Conservation (phyloP, 1,139 yeast species). For the Taphrina wiesneri region DNA sequence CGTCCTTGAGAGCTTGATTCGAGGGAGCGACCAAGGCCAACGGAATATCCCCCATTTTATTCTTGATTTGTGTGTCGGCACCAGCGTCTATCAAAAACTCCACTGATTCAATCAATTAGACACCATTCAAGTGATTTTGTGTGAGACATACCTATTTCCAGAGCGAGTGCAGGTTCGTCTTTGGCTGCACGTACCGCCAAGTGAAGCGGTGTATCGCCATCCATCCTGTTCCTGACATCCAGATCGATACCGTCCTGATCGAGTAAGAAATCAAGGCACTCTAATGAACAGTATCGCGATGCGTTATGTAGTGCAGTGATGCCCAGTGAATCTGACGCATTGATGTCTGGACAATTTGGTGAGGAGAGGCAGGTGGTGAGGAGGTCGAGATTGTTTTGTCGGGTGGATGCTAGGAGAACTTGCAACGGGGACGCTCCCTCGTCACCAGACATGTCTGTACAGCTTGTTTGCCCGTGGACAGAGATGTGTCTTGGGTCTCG, state of each 20-base stretch:
- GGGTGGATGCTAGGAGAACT: slow-evolving; percentile 24
- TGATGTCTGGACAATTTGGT: slow-evolving; percentile 59
- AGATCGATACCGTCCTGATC: slow-evolving; percentile 91
- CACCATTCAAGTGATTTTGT: not conserved
- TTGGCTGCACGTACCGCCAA: slow-evolving; percentile 73
- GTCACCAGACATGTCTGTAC: slow-evolving; percentile 29
- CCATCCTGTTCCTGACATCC: slow-evolving; percentile 69
- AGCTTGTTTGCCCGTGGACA: no score
- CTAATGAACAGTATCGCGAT: slow-evolving; percentile 71
- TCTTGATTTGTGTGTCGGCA: slow-evolving; percentile 67
- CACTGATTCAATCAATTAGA: slow-evolving; percentile 42
- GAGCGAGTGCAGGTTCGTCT: slow-evolving; percentile 83
- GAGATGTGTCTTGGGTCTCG: no score
- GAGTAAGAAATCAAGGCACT: slow-evolving; percentile 74
- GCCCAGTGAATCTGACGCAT: slow-evolving; percentile 77
- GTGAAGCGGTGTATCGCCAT: slow-evolving; percentile 89
- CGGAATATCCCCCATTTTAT: slow-evolving; percentile 69
- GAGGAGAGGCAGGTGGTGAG: not conserved
- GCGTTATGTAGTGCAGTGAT: slow-evolving; percentile 82
- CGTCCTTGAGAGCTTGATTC: slow-evolving; percentile 52
- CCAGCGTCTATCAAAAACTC: slow-evolving; percentile 91
- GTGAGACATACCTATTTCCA: slow-evolving; percentile 53
- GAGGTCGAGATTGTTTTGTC: slow-evolving; percentile 28
- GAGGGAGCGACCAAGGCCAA: slow-evolving; percentile 57
- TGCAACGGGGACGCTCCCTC: slow-evolving; percentile 26